Evolutionary conservation across 148 eudicot genomes (phyloP), one percentile per base, ranked within the genome.

Genomic region (Euryodendron excelsum): DNA sequence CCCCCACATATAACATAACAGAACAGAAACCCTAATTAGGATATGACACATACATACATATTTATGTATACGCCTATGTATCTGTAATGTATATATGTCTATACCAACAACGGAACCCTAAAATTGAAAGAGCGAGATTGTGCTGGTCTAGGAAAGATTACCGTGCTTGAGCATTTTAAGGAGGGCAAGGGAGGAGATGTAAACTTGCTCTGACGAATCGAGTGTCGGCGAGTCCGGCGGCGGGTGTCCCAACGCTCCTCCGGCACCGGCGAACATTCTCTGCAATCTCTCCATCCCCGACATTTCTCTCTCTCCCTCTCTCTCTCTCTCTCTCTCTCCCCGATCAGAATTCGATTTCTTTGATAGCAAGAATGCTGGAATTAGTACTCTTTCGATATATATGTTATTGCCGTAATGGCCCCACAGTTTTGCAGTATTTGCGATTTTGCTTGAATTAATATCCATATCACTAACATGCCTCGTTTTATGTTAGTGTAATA

Each of bases 161-260:
- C 98, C 97, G 83, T 94, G 98, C 72, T 92, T 94, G 58, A 94
- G 97, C 97, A 94, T 94, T 83, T 94, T 94, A 36, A 94, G 92
- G 25, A 94, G 96, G 36, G 97, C 97, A 23, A 91, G 94, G 23
- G 98, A 92, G 18, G 97, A 94, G 81, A 94, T 91, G 86, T 94
- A 94, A 50, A 94, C 96, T 91, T 92, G 98, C 80, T 94, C 96
- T 34, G 97, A 91, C 8, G 98, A 86, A 75, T 92, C 98, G 17
- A 94, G 93, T 0, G 94, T 92, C 11, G 98, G 97, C 1, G 97
- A 91, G 69, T 94, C 98, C 15, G 91, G 89, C 30, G 97, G 97
- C 3, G 96, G 96, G 78, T 94, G 98, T 21, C 97, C 97, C 17
- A 92, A 77, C 2, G 87, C 88, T 10, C 98, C 97, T 58, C 98